Base-by-base conservation (phyloP, 345 rosid species). In the Sisymbrium altissimum region DNA sequence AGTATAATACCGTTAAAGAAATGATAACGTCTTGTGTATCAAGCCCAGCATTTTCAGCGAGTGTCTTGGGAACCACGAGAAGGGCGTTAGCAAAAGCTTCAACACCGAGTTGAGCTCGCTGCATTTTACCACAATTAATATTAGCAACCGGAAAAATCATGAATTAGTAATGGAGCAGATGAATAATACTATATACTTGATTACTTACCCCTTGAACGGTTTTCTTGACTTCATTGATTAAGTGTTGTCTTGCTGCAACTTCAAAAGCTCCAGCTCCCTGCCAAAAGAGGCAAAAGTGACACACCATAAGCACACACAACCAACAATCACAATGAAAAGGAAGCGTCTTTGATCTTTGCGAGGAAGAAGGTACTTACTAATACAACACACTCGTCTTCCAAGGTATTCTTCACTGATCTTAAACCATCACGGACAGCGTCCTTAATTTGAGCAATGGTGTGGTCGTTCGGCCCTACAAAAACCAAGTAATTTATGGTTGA, bases 241-340 rank as follows among this genome's bases (percentile, higher is more conserved):
- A 82, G 84, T 87, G 71, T 46, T 92, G 97, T 77, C 98, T 90
- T 18, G 98, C 97, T 48, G 98, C 97, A 73, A 92, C 85, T 85
- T 95, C 99, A 83, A 95, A 95, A 57, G 99, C 97, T 76, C 96
- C 98, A 4, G 99, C 99, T 59, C 99, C 99, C 99, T 90, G 78
- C 13, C 36, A 25, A 53, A 56, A 68, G 23, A 27, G 44, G 43
- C 59, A 64, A 57, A 72, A 17, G 32, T 45, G 32, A 68, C 43
- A 52, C 18, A 55, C 53, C 33, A 70, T 57, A 70, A 56, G 43
- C 10, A 18, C 49, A 35, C 0, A 14, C 14, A 52, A 12, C 53
- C 52, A 55, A 21, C 33, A 58, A 29, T 38, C 40, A 50, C 50
- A 49, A 23, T 45, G 25, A 56, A n/a, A 36, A 18, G 7, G 48